These are phyloP conservation scores for Amylostereum areolatum DNA, from an alignment of 1,284 basidiomycete genomes.

Conservation along the genomic window DNA sequence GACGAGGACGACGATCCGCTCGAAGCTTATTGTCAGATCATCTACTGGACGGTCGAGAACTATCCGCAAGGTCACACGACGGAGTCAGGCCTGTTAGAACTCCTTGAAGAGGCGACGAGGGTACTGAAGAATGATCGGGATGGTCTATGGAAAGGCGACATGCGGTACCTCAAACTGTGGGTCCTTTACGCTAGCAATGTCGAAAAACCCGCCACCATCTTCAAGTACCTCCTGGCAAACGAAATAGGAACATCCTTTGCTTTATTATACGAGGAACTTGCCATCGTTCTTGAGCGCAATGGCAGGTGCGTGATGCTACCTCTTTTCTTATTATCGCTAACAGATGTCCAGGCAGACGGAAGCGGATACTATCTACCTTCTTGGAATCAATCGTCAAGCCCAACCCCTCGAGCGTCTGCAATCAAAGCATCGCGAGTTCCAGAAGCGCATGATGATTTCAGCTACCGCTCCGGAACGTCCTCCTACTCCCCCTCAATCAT, in stretches of 20 bases:
- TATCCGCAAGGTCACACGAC: conserved; percentile 62
- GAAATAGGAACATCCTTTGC: conserved; percentile 84
- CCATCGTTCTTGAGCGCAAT: conserved; percentile 71
- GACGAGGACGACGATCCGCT: conserved; percentile 51
- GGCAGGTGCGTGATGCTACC: conserved; percentile 46
- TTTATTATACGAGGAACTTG: conserved; percentile 89
- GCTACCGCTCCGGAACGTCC: conserved; percentile 15
- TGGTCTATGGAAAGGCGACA: conserved; percentile 63
- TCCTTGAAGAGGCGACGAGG: conserved; percentile 79
- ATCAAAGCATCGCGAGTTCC: conserved; percentile 79
- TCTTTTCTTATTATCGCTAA: conserved; percentile 8
- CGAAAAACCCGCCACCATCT: conserved; percentile 70
- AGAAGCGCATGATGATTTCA: conserved; percentile 73
- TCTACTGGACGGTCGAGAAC: conserved; percentile 68
- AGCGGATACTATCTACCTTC: conserved; percentile 81
- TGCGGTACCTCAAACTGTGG: conserved; percentile 91
- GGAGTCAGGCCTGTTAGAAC: conserved; percentile 72
- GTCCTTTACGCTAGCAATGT: conserved; percentile 83
- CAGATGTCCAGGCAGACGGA: conserved; percentile 58
- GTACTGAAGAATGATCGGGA: conserved; percentile 62
- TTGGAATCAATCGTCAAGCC: conserved; percentile 84
- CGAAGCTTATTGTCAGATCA: conserved; percentile 55
- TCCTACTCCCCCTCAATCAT: conserved; percentile 15
- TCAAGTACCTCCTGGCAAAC: conserved; percentile 81
- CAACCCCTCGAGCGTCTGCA: conserved; percentile 83